Conservation (phyloP, 1,139 yeast genomes). For the Blastobotrys ciferrii region DNA sequence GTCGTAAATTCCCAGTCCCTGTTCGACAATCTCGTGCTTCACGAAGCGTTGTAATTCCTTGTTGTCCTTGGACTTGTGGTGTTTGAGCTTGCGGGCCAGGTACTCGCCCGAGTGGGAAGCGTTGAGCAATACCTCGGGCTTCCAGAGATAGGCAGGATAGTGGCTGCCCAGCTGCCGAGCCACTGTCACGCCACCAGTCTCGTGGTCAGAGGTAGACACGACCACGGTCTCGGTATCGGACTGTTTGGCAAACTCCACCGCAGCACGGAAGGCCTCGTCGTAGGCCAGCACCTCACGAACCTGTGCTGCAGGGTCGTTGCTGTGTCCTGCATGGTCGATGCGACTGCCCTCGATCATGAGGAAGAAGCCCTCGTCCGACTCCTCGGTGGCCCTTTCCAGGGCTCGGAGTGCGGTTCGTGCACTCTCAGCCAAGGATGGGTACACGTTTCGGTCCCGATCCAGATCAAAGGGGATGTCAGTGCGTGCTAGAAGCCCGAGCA, state of each 20-base stretch:
- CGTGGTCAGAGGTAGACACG: slow-evolving; percentile 83
- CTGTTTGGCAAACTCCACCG: slow-evolving; percentile 59
- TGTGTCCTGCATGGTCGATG: slow-evolving; percentile 90
- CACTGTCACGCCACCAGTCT: slow-evolving; percentile 81
- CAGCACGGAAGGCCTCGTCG: slow-evolving; percentile 72
- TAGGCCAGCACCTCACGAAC: slow-evolving; percentile 74
- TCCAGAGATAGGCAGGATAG: slow-evolving; percentile 74
- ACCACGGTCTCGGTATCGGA: slow-evolving; percentile 70
- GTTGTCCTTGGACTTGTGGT: slow-evolving; percentile 24
- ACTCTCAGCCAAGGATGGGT: slow-evolving; percentile 76
- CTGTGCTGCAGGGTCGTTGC: slow-evolving; percentile 86
- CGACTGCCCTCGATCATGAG: slow-evolving; percentile 81
- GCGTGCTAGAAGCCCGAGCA: slow-evolving; percentile 67
- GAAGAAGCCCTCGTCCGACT: slow-evolving; percentile 77
- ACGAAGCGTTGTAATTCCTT: slow-evolving; percentile 46
- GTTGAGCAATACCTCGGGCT: slow-evolving; percentile 63
- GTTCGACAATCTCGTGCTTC: slow-evolving; percentile 48
- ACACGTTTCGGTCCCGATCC: slow-evolving; percentile 56
- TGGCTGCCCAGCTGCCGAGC: slow-evolving; percentile 64
- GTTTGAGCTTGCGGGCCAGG: slow-evolving; percentile 44
- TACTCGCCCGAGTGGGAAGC: slow-evolving; percentile 75
- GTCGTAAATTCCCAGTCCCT: slow-evolving; percentile 61
- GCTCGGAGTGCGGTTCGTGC: slow-evolving; percentile 67
- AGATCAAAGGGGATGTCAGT: slow-evolving; percentile 77
- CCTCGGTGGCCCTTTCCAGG: slow-evolving; percentile 57